Percentiles rank a stretch among this genome's conserved stretches.
These are phyloP conservation scores for Fraxinus ornus DNA, from an alignment of 305 asterid genomes.

Conservation along the genomic window DNA sequence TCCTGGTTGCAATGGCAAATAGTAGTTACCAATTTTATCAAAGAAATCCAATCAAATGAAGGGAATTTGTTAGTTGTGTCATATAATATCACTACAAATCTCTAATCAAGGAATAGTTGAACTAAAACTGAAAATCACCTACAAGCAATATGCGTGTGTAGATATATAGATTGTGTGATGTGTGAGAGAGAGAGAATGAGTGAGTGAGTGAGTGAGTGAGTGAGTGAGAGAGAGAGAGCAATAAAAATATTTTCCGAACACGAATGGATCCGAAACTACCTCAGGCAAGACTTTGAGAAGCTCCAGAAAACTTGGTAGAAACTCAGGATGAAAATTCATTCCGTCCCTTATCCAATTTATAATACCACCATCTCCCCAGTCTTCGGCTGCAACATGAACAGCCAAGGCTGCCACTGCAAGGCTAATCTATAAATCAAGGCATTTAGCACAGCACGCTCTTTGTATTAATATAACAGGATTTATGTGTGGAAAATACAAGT, in stretches of 20 bases:
- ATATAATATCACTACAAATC: slow-evolving; percentile 7
- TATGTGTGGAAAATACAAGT: slow-evolving; percentile 15
- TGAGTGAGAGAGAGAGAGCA: background rate
- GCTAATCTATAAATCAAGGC: slow-evolving; percentile 73
- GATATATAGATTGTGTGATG: background rate
- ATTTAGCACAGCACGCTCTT: slow-evolving; percentile 42
- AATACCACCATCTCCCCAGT: slow-evolving; percentile 97
- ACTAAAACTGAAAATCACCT: slow-evolving; percentile 8
- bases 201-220: background rate
- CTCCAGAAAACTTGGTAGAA: slow-evolving; percentile 89
- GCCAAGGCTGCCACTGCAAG: slow-evolving; percentile 99
- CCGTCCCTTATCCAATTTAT: slow-evolving; percentile 83
- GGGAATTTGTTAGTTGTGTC: background rate
- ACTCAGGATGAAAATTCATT: slow-evolving; percentile 90
- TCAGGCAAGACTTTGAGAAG: slow-evolving; percentile 95
- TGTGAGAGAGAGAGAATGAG: background rate
- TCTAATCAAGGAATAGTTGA: slow-evolving; percentile 10
- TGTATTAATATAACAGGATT: slow-evolving; percentile 22
- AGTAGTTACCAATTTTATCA: slow-evolving; percentile 19
- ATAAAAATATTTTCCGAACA: background rate
- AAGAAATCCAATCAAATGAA: slow-evolving; percentile 14
- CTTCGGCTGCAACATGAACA: slow-evolving; percentile 88
- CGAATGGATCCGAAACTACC: slow-evolving; percentile 43
- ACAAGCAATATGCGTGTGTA: background rate
- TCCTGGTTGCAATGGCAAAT: slow-evolving; percentile 54